Conservation (phyloP, 129 eudicot genomes). For the Flaveria linearis region DNA sequence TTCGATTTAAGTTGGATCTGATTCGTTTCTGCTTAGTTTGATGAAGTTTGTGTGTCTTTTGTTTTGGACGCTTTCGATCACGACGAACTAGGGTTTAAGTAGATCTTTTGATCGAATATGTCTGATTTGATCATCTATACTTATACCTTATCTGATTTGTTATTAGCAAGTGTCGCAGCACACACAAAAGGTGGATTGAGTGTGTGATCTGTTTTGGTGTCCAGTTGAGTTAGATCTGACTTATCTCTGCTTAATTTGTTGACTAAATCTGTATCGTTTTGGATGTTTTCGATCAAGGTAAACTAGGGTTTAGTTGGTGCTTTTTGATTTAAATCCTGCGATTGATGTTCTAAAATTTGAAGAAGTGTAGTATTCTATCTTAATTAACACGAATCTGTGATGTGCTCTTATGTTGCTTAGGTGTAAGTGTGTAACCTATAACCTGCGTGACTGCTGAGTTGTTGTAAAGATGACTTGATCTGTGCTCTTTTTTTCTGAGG, state of each 20-base stretch:
- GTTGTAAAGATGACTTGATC: constrained; percentile 5
- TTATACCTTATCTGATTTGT: constrained; percentile 11
- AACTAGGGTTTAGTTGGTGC: neutral
- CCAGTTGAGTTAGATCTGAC: constrained; percentile 28
- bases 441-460: neutral
- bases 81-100: constrained; percentile 19
- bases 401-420: neutral
- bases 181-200: no score
- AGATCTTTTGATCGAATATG: neutral
- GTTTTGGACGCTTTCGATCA: neutral
- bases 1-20: constrained; percentile 27
- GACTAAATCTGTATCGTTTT: neutral
- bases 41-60: neutral
- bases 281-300: neutral
- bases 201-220: constrained; percentile 4
- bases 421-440: neutral
- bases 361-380: no score
- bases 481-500: no score
- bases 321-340: neutral
- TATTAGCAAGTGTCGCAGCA: neutral
- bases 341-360: neutral
- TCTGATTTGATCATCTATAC: constrained; percentile 16
- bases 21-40: neutral
- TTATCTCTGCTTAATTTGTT: neutral
- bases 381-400: no score